These are phyloP conservation scores for Schwanniomyces yamadae DNA, from an alignment of 805 yeast genomes.

Conservation along the genomic window DNA sequence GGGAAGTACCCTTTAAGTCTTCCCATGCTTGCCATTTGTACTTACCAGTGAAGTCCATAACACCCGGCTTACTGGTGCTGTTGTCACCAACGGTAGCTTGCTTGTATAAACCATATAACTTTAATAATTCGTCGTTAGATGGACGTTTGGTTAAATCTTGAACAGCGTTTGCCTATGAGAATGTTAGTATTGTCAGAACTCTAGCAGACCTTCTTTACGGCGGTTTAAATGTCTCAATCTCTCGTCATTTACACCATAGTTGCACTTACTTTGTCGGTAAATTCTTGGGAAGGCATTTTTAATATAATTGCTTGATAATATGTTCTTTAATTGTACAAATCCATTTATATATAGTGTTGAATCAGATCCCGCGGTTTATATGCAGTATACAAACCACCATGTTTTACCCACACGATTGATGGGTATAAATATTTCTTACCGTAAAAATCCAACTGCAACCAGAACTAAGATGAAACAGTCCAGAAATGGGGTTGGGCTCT, in stretches of 20 bases:
- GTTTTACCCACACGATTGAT: too few species aligned
- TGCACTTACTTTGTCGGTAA: slow-evolving; percentile 29
- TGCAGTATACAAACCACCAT: too few species aligned
- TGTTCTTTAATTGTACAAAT: too few species aligned
- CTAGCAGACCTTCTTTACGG: too few species aligned
- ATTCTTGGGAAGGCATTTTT: slow-evolving; percentile 32
- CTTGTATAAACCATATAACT: slow-evolving; percentile 89
- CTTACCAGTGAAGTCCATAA: slow-evolving; percentile 91
- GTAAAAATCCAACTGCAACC: too few species aligned
- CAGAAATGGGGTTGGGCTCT: too few species aligned
- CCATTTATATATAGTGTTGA: too few species aligned
- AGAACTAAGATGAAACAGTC: too few species aligned
- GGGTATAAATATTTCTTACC: too few species aligned
- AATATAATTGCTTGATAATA: too few species aligned
- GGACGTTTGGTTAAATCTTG: slow-evolving; percentile 75
- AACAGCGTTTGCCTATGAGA: slow-evolving; percentile 73
- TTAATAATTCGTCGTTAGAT: slow-evolving; percentile 78
- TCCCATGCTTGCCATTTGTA: slow-evolving; percentile 99
- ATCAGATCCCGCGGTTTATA: too few species aligned
- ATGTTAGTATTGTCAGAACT: slow-evolving; percentile 3
- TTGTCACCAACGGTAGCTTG: slow-evolving; percentile 98
- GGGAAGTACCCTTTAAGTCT: slow-evolving; percentile 76
- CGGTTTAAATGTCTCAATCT: background rate
- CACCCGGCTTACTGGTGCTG: slow-evolving; percentile 81
- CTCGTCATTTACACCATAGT: background rate